Conservation (phyloP, 2,329 filamentous ascomycete genomes). For the Paracoccidioides lutzii region DNA sequence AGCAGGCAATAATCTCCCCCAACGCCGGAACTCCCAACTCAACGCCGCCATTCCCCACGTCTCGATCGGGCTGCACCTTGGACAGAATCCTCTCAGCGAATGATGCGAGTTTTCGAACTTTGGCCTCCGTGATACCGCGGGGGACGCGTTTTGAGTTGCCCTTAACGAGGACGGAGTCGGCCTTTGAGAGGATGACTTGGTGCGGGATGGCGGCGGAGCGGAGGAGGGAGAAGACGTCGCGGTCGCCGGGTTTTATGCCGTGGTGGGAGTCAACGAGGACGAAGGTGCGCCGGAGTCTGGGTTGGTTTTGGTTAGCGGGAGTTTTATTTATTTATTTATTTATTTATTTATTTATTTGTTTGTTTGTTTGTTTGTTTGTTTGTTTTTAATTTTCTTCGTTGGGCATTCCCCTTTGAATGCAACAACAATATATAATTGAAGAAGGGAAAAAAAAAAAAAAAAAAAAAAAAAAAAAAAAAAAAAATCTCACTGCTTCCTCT, state of each 20-base stretch:
- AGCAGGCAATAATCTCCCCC: slow-evolving; percentile 50
- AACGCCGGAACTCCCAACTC: slow-evolving; percentile 31
- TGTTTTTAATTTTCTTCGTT: background rate
- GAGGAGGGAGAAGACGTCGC: slow-evolving; percentile 44
- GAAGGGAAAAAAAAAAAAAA: too few species aligned
- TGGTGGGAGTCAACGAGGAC: slow-evolving; percentile 52
- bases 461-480: too few species aligned
- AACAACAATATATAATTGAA: background rate
- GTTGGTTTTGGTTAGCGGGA: background rate
- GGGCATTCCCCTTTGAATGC: background rate
- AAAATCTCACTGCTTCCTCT: slow-evolving; percentile 43
- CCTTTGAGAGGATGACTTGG: slow-evolving; percentile 55
- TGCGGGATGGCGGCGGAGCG: slow-evolving; percentile 45
- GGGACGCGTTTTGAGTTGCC: slow-evolving; percentile 1
- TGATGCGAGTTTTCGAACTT: slow-evolving; percentile 11
- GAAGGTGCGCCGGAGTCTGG: slow-evolving; percentile 46
- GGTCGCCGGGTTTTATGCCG: slow-evolving; percentile 50
- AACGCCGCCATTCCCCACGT: slow-evolving; percentile 13
- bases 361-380: background rate
- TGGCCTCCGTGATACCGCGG: background rate
- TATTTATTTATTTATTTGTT: background rate
- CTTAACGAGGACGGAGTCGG: slow-evolving; percentile 42
- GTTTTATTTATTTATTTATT: background rate
- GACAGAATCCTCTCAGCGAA: slow-evolving; percentile 26
- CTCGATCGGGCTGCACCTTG: slow-evolving; percentile 30